phyloP scores from a whole-genome alignment of 768 basidiomycete genomes.

The Pulveroboletus sp. region DNA sequence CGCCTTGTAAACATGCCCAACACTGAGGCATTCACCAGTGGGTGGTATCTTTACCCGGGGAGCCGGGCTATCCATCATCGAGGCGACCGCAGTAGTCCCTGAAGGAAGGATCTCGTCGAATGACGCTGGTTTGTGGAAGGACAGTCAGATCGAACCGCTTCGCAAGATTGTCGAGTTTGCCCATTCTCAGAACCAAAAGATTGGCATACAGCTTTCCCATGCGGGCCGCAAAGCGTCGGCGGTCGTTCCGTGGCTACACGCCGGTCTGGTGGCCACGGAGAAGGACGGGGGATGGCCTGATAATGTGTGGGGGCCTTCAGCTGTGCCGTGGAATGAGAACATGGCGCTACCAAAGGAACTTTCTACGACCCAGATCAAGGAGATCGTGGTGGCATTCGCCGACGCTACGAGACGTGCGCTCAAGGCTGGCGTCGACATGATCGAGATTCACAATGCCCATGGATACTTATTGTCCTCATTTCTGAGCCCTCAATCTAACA shows the following conservation, averaged over 20 bases:
- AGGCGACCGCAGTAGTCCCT: conserved; percentile 63
- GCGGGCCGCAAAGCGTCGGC: conserved; percentile 75
- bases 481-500: conserved; percentile 57
- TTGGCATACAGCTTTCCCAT: conserved; percentile 75
- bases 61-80: conserved; percentile 58
- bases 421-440: conserved; percentile 56
- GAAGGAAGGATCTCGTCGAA: conserved; percentile 67
- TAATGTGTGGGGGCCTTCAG: conserved; percentile 56
- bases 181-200: conserved; percentile 66
- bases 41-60: conserved; percentile 42
- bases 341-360: conserved; percentile 57
- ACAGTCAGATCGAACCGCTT: conserved; percentile 47
- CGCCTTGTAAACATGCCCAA: not conserved
- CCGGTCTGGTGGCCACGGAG: conserved; percentile 33
- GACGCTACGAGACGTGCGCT: conserved; percentile 51
- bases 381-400: conserved; percentile 53
- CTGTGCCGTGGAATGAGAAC: conserved; percentile 40
- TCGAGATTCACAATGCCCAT: conserved; percentile 64
- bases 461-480: conserved; percentile 60
- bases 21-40: conserved; percentile 30
- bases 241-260: conserved; percentile 56
- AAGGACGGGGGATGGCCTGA: conserved; percentile 51
- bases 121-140: conserved; percentile 64
- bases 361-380: conserved; percentile 53
- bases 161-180: conserved; percentile 63